Percentiles rank a stretch among this genome's conserved stretches.
phyloP scores from a whole-genome alignment of 2,329 filamentous ascomycete species.

The Pseudomassariella vexata region DNA sequence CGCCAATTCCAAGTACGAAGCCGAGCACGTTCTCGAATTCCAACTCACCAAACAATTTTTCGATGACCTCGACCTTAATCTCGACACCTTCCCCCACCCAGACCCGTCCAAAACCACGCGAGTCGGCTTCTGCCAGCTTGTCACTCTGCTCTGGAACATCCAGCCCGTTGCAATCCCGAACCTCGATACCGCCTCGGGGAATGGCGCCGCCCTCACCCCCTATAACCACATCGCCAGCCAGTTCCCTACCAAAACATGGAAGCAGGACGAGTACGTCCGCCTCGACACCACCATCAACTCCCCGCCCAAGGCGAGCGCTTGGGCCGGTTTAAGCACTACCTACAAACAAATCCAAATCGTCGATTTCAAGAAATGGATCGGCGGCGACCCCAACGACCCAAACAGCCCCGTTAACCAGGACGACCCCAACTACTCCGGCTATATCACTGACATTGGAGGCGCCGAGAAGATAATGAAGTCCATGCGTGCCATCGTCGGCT shows the following conservation, averaged over 20 bases:
- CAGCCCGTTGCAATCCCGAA: slow-evolving; percentile 1
- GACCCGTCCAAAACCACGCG: not conserved
- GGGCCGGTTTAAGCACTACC: slow-evolving; percentile 1
- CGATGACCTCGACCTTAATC: not conserved
- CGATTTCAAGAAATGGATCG: slow-evolving; percentile 2
- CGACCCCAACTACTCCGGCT: slow-evolving; percentile 1
- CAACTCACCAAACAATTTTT: slow-evolving; percentile 4
- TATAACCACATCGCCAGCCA: slow-evolving; percentile 1
- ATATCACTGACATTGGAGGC: slow-evolving; percentile 1
- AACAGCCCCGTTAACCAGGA: no score
- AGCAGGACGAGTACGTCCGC: slow-evolving; percentile 3
- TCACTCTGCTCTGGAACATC: slow-evolving; percentile 2
- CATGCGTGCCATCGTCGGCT: slow-evolving; percentile 3
- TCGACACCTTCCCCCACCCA: not conserved
- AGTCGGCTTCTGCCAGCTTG: not conserved
- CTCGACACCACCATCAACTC: slow-evolving; percentile 4
- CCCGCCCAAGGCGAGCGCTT: slow-evolving; percentile 3
- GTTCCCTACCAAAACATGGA: slow-evolving; percentile 2
- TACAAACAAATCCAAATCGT: slow-evolving; percentile 3
- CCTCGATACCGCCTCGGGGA: not conserved
- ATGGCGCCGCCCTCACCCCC: slow-evolving; percentile 1
- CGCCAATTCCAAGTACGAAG: slow-evolving; percentile 1
- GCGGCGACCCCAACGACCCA: not conserved
- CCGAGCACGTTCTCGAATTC: slow-evolving; percentile 5
- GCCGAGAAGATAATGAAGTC: slow-evolving; percentile 5